Evolutionary conservation across 2,329 filamentous ascomycete species (phyloP).

Genomic region (Microascus cirrosus): DNA sequence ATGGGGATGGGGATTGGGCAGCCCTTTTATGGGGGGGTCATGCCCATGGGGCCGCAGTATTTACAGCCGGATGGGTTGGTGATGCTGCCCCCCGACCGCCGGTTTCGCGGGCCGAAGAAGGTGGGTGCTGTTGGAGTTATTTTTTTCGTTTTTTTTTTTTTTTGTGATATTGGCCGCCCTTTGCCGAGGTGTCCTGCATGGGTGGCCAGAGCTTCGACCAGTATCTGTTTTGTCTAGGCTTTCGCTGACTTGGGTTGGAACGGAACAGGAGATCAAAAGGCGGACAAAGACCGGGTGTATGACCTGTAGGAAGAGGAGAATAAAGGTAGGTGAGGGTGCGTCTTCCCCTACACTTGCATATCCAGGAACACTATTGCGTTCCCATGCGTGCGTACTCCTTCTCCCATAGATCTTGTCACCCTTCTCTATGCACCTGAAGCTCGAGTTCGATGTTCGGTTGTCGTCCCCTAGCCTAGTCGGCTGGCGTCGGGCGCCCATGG

Average conservation of each 20-base stretch:
- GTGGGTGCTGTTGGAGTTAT: not conserved
- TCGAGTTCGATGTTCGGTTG: no score
- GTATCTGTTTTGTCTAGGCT: not conserved
- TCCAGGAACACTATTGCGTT: not conserved
- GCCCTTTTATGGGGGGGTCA: not conserved
- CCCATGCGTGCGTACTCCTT: no score
- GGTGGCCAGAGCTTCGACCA: not conserved
- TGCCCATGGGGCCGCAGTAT: conserved; percentile 16
- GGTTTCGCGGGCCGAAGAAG: conserved; percentile 5
- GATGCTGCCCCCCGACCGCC: conserved; percentile 2
- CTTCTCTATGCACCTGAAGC: no score
- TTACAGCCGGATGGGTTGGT: not conserved
- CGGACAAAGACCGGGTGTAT: conserved; percentile 53
- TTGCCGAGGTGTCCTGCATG: not conserved
- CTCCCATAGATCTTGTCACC: no score
- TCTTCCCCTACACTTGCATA: not conserved
- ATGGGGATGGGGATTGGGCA: conserved; percentile 1
- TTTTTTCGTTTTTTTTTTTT: no score
- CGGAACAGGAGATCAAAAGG: conserved; percentile 46
- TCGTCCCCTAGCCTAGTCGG: no score
- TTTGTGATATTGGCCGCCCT: not conserved
- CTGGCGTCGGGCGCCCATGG: no score
- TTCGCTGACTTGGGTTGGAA: conserved; percentile 2
- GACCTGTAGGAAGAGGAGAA: conserved; percentile 49
- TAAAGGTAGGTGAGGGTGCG: conserved; percentile 38